A percentile compares a stretch with the other conserved stretches of the same genome.
phyloP scores from a whole-genome alignment of 2,329 filamentous ascomycete species.

The Passalora sequoiae region DNA sequence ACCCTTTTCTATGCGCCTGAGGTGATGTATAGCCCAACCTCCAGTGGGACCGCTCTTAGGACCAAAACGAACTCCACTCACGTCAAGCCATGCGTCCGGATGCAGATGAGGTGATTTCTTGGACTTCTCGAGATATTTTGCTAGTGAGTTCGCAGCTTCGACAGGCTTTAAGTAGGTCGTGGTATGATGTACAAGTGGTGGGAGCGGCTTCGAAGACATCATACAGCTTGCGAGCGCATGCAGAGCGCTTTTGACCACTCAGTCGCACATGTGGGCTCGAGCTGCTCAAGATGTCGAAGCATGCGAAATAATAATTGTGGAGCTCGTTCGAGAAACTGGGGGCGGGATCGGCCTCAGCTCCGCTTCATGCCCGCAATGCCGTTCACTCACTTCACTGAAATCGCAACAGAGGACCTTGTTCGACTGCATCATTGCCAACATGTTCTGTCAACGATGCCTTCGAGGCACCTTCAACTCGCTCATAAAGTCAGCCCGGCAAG shows the following conservation, averaged over 20 bases:
- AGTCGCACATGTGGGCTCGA: background rate
- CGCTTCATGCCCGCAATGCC: too few species aligned
- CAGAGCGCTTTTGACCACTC: background rate
- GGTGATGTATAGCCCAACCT: conserved; percentile 49
- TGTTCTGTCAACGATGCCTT: conserved; percentile 9
- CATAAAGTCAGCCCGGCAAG: background rate
- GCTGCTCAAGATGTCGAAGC: background rate
- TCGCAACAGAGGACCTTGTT: too few species aligned
- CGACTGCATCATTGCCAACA: too few species aligned
- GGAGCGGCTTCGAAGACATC: background rate
- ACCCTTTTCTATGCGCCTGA: conserved; percentile 50
- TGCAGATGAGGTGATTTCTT: conserved; percentile 43
- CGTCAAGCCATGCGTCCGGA: conserved; percentile 44
- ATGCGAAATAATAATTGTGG: background rate
- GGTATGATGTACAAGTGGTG: background rate
- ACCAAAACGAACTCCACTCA: conserved; percentile 40
- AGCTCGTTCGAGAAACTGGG: too few species aligned
- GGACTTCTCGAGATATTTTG: conserved; percentile 39
- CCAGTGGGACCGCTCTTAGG: conserved; percentile 41
- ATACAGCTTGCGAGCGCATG: background rate
- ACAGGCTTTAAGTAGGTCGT: conserved; percentile 2
- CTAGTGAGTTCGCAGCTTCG: conserved; percentile 25
- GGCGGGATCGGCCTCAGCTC: too few species aligned
- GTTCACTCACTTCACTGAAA: too few species aligned
- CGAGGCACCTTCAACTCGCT: background rate